Conservation (phyloP, 2,329 filamentous ascomycete species). For the Domatiomyces catenatus region DNA sequence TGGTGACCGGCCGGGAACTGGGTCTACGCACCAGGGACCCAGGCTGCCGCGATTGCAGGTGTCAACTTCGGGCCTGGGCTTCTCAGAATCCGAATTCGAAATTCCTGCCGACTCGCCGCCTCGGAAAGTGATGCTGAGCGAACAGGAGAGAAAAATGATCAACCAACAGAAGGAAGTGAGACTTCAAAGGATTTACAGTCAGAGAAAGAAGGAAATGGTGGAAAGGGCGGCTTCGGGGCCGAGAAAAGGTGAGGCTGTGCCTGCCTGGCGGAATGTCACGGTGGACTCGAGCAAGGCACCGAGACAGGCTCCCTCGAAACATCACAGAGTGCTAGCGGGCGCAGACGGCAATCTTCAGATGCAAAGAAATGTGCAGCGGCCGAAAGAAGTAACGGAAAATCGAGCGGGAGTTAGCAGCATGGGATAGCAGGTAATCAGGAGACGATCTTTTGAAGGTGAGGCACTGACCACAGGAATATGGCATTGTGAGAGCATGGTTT, state of each 20-base stretch:
- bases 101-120: conserved; percentile 15
- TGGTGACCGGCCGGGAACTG: background rate
- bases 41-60: conserved; percentile 16
- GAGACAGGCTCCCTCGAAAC: background rate
- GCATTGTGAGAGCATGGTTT: background rate
- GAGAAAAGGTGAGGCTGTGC: background rate
- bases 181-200: conserved; percentile 7
- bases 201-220: conserved; percentile 2
- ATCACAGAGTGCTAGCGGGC: background rate
- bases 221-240: background rate
- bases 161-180: conserved; percentile 15
- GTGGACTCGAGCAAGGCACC: background rate
- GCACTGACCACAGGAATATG: background rate
- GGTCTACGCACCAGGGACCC: conserved; percentile 5
- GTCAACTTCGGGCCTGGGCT: conserved; percentile 17
- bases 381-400: background rate
- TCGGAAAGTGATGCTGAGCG: conserved; percentile 18
- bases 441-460: background rate
- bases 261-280: background rate
- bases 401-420: background rate
- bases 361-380: background rate
- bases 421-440: background rate
- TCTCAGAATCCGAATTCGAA: conserved; percentile 18
- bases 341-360: background rate
- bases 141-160: conserved; percentile 17